Evolutionary conservation across 2,329 filamentous ascomycete genomes (phyloP), one percentile per base, ranked within the genome.

Genomic region (Sclerotinia minor): DNA sequence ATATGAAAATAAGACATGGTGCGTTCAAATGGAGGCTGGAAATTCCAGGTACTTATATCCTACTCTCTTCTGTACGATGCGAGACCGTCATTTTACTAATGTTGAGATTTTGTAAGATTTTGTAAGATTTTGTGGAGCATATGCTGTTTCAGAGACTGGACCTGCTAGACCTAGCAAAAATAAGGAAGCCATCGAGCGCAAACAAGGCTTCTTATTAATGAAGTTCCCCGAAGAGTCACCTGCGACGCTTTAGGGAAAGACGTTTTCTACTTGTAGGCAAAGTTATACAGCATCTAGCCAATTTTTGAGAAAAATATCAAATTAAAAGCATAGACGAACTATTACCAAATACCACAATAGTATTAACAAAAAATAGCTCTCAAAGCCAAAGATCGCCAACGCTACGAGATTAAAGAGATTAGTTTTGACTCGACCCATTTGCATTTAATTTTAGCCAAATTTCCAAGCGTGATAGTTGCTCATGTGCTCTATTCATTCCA

Each of bases 351-450:
- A 32, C 61, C 61, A 35, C 50, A 65, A 19, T 54, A 50, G 29
- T 65, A 44, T 32, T 50, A 24, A 17, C 38, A 65, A 7, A 65
- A 50, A 52, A 47, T 32, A 55, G 61, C 61, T 3, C 55, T 65
- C 50, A 29, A 55, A 24, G 26, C 54, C 9, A 55, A 65, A 5
- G 13, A 21, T 38, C 19, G 21, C 35, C 45, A 7, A 7, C 44
- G 38, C 50, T n/a, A 32, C 5, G 29, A 50, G 26, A 26, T 55
- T 55, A 7, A 24, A 55, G 21, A 53, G n/a, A 15, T 44, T 26
- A 13, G 24, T 65, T 55, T 15, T 17, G 26, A 29, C 35, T 24
- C 52, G 50, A 19, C 61, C 50, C 8, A 29, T 45, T 44, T 65
- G 50, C 61, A 38, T 7, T 55, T 38, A 5, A 3, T 65, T 32